Base-by-base conservation (phyloP, 2,329 filamentous ascomycete genomes). In the Talaromyces marneffei region DNA sequence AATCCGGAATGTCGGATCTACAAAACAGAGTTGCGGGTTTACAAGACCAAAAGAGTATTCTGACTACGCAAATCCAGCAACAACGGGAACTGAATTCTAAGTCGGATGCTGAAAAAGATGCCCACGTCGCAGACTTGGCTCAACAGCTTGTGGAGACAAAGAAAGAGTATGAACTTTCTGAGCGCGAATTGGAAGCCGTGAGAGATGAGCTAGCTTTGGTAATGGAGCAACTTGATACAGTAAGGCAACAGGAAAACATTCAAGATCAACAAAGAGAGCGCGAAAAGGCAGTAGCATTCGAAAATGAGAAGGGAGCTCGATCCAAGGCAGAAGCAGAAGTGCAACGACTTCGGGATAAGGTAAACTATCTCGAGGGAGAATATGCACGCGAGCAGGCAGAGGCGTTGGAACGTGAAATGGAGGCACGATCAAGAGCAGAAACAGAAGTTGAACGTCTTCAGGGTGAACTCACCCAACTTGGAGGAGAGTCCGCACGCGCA, bases 1-100 rank as follows among this genome's bases (percentile, higher is more conserved):
- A 87, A 16, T 79, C 84, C 8, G 91, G 90, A 69, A 86, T 97
- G 0, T 88, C 92, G 68, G 89, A 86, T 77, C 79, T 97, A 4
- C 91, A 92, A 70, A 81, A 82, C 42, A 89, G 91, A 62, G 85
- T 91, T n/a, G 88, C 87, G 18, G 85, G 85, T 20, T 79, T 97
- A 37, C 87, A 90, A 64, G 90, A 96, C 68, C 92, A 97, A 72
- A 95, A 96, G 72, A 85, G 86, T 54, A 92, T 96, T 23, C 82
- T 97, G 8, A 89, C 93, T 69, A 86, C 92, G 46, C 92, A 97
- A 73, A 93, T 97, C 69, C 93, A 96, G 77, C 92, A 97, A 72
- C 93, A 97, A 76, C 89, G 92, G 62, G 91, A 96, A 70, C 83
- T 97, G 61, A 96, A 96, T 76, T 92, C 83, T 78, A 92, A 92